Evolutionary conservation across 2,329 filamentous ascomycete species (phyloP).

Genomic region (Talaromyces albobiverticillius): DNA sequence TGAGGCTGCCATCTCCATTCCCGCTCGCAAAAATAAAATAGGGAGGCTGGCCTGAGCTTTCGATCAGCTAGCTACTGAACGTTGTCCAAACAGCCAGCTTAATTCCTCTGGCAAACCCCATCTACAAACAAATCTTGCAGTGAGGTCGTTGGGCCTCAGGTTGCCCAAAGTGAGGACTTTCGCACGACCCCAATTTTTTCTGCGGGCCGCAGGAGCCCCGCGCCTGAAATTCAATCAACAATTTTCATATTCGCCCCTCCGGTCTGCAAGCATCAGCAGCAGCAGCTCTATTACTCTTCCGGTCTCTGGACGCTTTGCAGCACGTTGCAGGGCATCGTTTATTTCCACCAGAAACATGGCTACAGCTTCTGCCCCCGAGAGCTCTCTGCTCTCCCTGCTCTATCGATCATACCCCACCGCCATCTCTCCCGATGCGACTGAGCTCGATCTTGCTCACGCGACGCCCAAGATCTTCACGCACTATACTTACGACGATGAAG

Average conservation of each 20-base stretch:
- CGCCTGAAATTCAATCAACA: slow-evolving; percentile 10
- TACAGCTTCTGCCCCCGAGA: slow-evolving; percentile 37
- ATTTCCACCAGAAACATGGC: slow-evolving; percentile 20
- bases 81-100: background rate
- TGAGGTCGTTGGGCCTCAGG: slow-evolving; percentile 10
- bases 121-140: background rate
- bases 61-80: background rate
- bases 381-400: slow-evolving; percentile 44
- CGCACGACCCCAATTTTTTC: slow-evolving; percentile 15
- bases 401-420: slow-evolving; percentile 43
- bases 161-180: slow-evolving; percentile 16
- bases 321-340: background rate
- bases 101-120: background rate
- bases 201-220: slow-evolving; percentile 16
- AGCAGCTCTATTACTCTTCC: background rate
- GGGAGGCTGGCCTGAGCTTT: background rate
- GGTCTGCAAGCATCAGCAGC: slow-evolving; percentile 15
- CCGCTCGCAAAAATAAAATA: slow-evolving; percentile 2
- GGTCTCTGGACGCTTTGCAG: background rate
- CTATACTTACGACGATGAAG: slow-evolving; percentile 69
- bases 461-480: slow-evolving; percentile 64
- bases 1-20: background rate
- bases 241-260: slow-evolving; percentile 7
- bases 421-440: slow-evolving; percentile 39
- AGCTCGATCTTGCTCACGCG: slow-evolving; percentile 44